Evolutionary conservation across 345 rosid species (phyloP), one percentile per base, ranked within the genome.

Genomic region (Populus euphratica): DNA sequence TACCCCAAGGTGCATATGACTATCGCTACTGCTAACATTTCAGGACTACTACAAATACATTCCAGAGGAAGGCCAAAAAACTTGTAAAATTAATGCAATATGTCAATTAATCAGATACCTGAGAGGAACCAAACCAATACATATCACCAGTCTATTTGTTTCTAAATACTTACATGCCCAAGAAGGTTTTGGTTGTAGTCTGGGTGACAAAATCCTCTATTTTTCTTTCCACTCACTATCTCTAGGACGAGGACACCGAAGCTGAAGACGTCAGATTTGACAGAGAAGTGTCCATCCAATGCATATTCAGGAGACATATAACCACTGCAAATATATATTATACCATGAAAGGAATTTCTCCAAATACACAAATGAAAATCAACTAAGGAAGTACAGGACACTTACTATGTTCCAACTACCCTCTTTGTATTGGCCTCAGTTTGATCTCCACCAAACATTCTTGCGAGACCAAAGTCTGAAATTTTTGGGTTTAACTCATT

Each of bases 221-320:
- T 77, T 27, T 39, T 56, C n/a, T 39, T 69, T 39, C 73, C 79
- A 52, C 73, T 68, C 14, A 76, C 66, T 50, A 76, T 68, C 73
- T 76, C 79, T 18, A 76, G 47, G 2, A 77, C 56, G 1, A 77
- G 25, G 10, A 77, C 79, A 0, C 79, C 73, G n/a, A 69, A 69
- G 74, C 79, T 77, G 27, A 69, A 77, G 31, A 69, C 31, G 9
- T 77, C 79, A n/a, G 79, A 77, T 69, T 77, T 77, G 39, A 56
- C 29, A 2, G 79, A 77, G 74, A 68, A 77, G 35, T 20, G 29
- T 54, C 79, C 79, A 25, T 77, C 74, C 4, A 54, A 38, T 0
- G 74, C 74, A 54, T 77, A 77, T 39, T 77, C 80, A 6, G 80
- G 80, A 27, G 80, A 36, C 69, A 77, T 77, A 43, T 77, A 77